phyloP scores from a whole-genome alignment of 1,284 basidiomycete species.

The Fomitopsis schrenkii region DNA sequence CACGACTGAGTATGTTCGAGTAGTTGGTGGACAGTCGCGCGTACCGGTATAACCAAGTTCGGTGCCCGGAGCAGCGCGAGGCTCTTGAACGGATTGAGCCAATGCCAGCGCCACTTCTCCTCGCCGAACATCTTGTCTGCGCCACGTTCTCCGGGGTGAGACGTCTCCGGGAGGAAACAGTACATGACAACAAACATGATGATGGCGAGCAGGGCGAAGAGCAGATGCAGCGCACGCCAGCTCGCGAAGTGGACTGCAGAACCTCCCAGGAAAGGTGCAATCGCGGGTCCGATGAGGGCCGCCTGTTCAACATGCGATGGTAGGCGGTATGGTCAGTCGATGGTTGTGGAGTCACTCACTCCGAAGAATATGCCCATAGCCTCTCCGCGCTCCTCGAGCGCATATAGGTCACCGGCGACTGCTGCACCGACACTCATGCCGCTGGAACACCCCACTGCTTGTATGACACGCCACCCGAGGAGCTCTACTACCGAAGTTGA shows the following conservation, averaged over 20 bases:
- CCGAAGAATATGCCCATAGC: conserved; percentile 41
- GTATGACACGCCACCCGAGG: conserved; percentile 57
- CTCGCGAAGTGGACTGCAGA: conserved; percentile 48
- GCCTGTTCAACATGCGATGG: conserved; percentile 12
- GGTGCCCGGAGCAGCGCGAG: conserved; percentile 51
- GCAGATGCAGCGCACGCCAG: conserved; percentile 64
- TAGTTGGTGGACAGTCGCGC: conserved; percentile 17
- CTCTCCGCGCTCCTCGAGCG: conserved; percentile 35
- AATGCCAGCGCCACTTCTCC: conserved; percentile 31
- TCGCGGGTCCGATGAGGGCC: conserved; percentile 25
- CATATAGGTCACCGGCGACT: conserved; percentile 41
- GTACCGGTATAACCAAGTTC: conserved; percentile 48
- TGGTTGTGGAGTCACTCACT: conserved; percentile 18
- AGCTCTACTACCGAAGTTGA: conserved; percentile 44
- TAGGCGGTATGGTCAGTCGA: background rate
- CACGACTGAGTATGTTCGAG: background rate
- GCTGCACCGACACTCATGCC: conserved; percentile 41
- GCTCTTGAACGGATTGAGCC: conserved; percentile 55
- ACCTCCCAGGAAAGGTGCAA: conserved; percentile 34
- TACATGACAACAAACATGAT: conserved; percentile 36
- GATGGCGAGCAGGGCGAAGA: conserved; percentile 21
- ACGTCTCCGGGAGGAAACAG: conserved; percentile 67
- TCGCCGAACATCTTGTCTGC: conserved; percentile 33
- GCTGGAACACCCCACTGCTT: conserved; percentile 47
- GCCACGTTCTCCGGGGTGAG: conserved; percentile 47